Evolutionary conservation across 1,284 basidiomycete species (phyloP).

Genomic region (Ustilago lituana): DNA sequence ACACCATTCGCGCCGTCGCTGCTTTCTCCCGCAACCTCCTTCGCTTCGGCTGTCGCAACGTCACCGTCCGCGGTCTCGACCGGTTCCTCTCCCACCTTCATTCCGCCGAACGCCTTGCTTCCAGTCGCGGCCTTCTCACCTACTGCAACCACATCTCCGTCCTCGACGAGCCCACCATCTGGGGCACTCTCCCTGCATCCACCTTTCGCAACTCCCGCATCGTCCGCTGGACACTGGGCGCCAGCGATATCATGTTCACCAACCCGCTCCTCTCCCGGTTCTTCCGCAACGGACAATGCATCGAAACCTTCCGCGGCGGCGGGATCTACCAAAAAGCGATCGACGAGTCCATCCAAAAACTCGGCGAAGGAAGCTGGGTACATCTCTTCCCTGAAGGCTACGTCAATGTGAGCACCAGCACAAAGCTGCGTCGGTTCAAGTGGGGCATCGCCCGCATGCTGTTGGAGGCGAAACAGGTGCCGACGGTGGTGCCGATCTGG

Average conservation of each 20-base stretch:
- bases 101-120: conserved; percentile 31
- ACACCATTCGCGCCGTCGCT: conserved; percentile 48
- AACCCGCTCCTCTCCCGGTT: conserved; percentile 75
- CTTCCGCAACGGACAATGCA: conserved; percentile 88
- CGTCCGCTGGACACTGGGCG: conserved; percentile 85
- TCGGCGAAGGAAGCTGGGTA: conserved; percentile 87
- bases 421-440: conserved; percentile 82
- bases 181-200: conserved; percentile 49
- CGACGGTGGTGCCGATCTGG: conserved; percentile 93
- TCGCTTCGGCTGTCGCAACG: conserved; percentile 48
- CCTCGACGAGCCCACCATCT: conserved; percentile 62
- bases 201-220: conserved; percentile 66
- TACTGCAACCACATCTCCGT: conserved; percentile 65
- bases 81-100: conserved; percentile 47
- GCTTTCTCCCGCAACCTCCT: conserved; percentile 51
- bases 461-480: conserved; percentile 66
- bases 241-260: conserved; percentile 94
- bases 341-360: conserved; percentile 79
- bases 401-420: conserved; percentile 75
- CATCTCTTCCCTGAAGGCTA: conserved; percentile 95
- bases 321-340: conserved; percentile 91
- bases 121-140: conserved; percentile 56
- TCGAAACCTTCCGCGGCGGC: conserved; percentile 88
- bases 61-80: conserved; percentile 55
- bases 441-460: conserved; percentile 85